These are phyloP conservation scores for Pseudozyma sp. DNA, from an alignment of 1,284 basidiomycete genomes.

Conservation along the genomic window DNA sequence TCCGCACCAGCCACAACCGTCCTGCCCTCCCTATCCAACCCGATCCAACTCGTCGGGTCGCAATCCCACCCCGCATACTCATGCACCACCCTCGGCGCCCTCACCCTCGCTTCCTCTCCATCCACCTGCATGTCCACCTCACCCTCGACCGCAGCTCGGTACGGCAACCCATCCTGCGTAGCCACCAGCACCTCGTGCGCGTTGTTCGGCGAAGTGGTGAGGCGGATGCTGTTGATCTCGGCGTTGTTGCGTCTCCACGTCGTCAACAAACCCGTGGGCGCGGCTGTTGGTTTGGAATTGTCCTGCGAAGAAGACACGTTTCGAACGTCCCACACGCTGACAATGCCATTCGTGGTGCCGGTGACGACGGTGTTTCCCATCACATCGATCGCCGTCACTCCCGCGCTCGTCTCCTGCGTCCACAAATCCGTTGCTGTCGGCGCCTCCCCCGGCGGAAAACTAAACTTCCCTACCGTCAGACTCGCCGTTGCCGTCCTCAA, in stretches of 20 bases:
- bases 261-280: conserved; percentile 26
- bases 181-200: conserved; percentile 34
- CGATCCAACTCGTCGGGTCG: conserved; percentile 41
- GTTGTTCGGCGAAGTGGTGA: conserved; percentile 1
- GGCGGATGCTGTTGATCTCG: conserved; percentile 12
- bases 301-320: conserved; percentile 61
- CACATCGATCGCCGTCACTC: conserved; percentile 44
- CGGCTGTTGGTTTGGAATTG: neutral
- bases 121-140: neutral
- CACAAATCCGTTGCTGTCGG: conserved; percentile 72
- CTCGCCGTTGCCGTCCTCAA: conserved; percentile 72
- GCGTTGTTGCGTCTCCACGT: conserved; percentile 37
- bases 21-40: conserved; percentile 19
- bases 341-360: conserved; percentile 76
- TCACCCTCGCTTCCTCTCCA: neutral
- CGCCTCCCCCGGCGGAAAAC: conserved; percentile 46
- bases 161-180: conserved; percentile 59
- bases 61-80: conserved; percentile 62
- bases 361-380: conserved; percentile 73
- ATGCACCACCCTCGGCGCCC: conserved; percentile 16
- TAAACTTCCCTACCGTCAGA: conserved; percentile 70
- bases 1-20: conserved; percentile 51
- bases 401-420: conserved; percentile 72
- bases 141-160: conserved; percentile 19
- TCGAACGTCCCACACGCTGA: conserved; percentile 75